A percentile compares a stretch with the other conserved stretches of the same genome.
phyloP scores from a whole-genome alignment of 2,329 filamentous ascomycete genomes.

The Incumbomyces lentus region DNA sequence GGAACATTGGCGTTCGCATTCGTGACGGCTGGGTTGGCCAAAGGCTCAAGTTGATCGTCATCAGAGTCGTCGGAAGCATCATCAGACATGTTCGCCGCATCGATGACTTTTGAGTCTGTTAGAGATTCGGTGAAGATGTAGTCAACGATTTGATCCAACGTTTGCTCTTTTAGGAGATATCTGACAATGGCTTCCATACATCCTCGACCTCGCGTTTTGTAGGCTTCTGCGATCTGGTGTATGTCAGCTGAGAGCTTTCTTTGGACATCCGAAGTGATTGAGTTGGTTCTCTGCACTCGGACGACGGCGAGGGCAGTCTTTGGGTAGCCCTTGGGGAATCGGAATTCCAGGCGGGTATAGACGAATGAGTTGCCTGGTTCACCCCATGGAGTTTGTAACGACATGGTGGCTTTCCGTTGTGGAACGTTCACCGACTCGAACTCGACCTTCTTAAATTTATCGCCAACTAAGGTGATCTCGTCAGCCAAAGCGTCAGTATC shows the following conservation, averaged over 20 bases:
- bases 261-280: constrained; percentile 42
- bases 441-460: constrained; percentile 50
- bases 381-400: constrained; percentile 52
- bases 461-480: constrained; percentile 51
- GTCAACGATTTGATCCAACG: constrained; percentile 46
- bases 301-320: constrained; percentile 40
- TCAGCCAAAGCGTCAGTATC: constrained; percentile 41
- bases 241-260: constrained; percentile 42
- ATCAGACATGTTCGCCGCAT: constrained; percentile 40
- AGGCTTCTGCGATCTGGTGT: constrained; percentile 44
- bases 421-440: constrained; percentile 50
- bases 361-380: constrained; percentile 36
- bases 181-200: constrained; percentile 53
- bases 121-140: constrained; percentile 49
- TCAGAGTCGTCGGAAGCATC: constrained; percentile 81
- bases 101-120: constrained; percentile 37
- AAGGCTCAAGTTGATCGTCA: constrained; percentile 37
- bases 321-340: constrained; percentile 50
- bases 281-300: constrained; percentile 47
- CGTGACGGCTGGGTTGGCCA: constrained; percentile 29
- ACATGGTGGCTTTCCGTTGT: constrained; percentile 44
- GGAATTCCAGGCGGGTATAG: constrained; percentile 48
- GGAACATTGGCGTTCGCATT: constrained; percentile 54
- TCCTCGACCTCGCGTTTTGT: constrained; percentile 42
- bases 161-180: constrained; percentile 50